Conservation (phyloP, 2,329 filamentous ascomycete genomes). For the Drechslerella dactyloides region DNA sequence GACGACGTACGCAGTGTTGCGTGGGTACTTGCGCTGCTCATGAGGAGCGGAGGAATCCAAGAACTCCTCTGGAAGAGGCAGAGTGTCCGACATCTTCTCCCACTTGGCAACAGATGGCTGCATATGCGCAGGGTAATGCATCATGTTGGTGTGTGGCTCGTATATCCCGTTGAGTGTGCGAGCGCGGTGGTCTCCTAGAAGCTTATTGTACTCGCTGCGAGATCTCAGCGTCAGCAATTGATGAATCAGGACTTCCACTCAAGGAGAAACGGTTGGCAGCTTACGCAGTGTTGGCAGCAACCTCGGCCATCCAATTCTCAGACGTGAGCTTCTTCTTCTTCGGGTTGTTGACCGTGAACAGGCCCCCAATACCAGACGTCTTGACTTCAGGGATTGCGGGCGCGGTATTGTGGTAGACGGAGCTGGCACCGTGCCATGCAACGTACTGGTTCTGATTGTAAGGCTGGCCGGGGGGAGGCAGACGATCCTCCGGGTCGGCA, state of each 20-base stretch:
- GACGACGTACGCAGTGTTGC: constrained; percentile 9
- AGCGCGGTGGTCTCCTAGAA: constrained; percentile 26
- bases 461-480: constrained; percentile 72
- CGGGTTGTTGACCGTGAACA: constrained; percentile 40
- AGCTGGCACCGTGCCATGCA: constrained; percentile 95
- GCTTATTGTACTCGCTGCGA: constrained; percentile 36
- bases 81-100: constrained; percentile 21
- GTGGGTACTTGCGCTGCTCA: constrained; percentile 21
- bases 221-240: constrained; percentile 11
- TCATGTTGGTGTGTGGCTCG: constrained; percentile 42
- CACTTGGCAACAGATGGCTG: constrained; percentile 26
- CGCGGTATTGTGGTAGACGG: constrained; percentile 85
- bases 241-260: background rate
- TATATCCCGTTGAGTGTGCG: constrained; percentile 28
- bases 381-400: constrained; percentile 78
- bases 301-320: constrained; percentile 29
- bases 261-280: background rate
- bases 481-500: constrained; percentile 84
- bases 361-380: constrained; percentile 28
- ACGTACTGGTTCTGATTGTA: constrained; percentile 99
- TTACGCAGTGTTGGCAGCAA: constrained; percentile 36
- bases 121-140: constrained; percentile 23
- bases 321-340: constrained; percentile 47
- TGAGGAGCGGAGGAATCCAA: constrained; percentile 16
- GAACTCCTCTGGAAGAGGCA: constrained; percentile 23